phyloP scores from a whole-genome alignment of 2,329 filamentous ascomycete species.

The Nannizzia gypsea region DNA sequence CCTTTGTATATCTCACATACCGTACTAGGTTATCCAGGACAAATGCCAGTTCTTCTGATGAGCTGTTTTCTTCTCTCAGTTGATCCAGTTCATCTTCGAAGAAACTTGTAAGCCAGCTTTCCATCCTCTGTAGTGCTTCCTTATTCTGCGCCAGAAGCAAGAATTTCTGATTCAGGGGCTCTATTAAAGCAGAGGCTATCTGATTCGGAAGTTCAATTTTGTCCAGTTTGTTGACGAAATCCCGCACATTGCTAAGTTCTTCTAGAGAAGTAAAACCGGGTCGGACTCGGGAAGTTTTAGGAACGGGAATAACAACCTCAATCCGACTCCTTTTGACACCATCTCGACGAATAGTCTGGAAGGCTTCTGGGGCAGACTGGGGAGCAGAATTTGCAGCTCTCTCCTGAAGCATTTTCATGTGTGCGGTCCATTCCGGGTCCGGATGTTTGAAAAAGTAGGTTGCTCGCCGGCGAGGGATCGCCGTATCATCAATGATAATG shows the following conservation, averaged over 20 bases:
- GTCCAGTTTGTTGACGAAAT: conserved; percentile 62
- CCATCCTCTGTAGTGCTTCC: conserved; percentile 29
- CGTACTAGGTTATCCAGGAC: conserved; percentile 24
- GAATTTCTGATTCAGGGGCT: conserved; percentile 66
- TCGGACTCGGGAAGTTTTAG: conserved; percentile 62
- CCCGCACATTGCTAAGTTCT: conserved; percentile 59
- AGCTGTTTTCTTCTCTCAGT: conserved; percentile 29
- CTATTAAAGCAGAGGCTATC: conserved; percentile 61
- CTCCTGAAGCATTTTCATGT: conserved; percentile 57
- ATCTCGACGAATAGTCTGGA: conserved; percentile 50
- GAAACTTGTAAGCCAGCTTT: conserved; percentile 31
- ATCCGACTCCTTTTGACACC: conserved; percentile 39
- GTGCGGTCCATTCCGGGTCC: conserved; percentile 61
- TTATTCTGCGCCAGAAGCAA: conserved; percentile 54
- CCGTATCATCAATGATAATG: conserved; percentile 63
- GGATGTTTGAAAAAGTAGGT: conserved; percentile 47
- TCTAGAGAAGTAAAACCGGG: conserved; percentile 52
- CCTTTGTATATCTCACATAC: conserved; percentile 31
- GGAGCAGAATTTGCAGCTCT: conserved; percentile 24
- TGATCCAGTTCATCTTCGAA: conserved; percentile 28
- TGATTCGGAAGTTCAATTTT: conserved; percentile 73
- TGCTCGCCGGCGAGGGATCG: conserved; percentile 28
- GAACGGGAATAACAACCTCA: conserved; percentile 48
- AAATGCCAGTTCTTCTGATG: conserved; percentile 23
- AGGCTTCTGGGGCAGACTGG: conserved; percentile 40